A percentile compares a stretch with the other conserved stretches of the same genome.
Conservation (phyloP, 192 early-diverging fungal genomes). For the Ambispora gerdemannii region DNA sequence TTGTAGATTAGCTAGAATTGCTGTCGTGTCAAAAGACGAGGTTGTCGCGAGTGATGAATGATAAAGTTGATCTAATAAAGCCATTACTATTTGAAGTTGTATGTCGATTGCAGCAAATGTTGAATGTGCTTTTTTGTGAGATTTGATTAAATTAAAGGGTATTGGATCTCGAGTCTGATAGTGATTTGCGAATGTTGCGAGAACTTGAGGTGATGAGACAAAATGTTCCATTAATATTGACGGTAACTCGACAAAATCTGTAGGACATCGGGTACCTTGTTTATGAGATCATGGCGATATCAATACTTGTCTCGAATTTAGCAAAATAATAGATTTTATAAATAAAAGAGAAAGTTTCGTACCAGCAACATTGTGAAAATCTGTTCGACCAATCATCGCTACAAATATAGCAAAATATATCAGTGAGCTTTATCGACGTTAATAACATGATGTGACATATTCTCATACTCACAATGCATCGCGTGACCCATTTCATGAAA, state of each 20-base stretch:
- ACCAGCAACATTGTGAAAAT: constrained; percentile 88
- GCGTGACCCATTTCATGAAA: constrained; percentile 99
- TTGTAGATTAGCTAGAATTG: constrained; percentile 60
- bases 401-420: constrained; percentile 6
- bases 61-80: constrained; percentile 86
- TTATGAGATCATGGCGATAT: background rate
- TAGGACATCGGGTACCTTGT: constrained; percentile 82
- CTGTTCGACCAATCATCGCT: constrained; percentile 89
- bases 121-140: constrained; percentile 52
- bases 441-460: constrained; percentile 18
- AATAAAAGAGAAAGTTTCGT: background rate
- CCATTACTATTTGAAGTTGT: constrained; percentile 87
- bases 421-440: background rate
- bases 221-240: constrained; percentile 96
- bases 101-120: constrained; percentile 71
- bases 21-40: constrained; percentile 52
- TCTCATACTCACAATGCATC: constrained; percentile 71
- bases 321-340: background rate
- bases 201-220: constrained; percentile 67
- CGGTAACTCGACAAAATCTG: constrained; percentile 97
- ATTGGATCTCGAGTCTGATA: constrained; percentile 65
- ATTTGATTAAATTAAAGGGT: constrained; percentile 50
- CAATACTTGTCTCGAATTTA: no score
- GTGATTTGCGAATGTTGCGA: constrained; percentile 72
- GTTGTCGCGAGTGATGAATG: constrained; percentile 58